Percentiles rank a stretch among this genome's conserved stretches.
Evolutionary conservation across 2,329 filamentous ascomycete species (phyloP).

Genomic region (Kalmusia sp.): DNA sequence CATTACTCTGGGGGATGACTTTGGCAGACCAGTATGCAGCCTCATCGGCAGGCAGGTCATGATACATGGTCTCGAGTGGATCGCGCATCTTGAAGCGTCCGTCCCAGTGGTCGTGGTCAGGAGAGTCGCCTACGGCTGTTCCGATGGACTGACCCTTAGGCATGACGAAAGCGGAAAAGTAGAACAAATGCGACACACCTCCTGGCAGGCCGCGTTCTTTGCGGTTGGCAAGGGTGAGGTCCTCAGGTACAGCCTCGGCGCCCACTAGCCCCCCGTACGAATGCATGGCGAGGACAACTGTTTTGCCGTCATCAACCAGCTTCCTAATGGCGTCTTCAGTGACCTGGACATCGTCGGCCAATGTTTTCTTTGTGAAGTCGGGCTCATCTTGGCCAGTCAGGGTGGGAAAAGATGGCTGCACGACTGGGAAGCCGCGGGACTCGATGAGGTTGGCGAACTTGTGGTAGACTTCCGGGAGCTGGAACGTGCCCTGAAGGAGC

Average conservation of each 20-base stretch:
- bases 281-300: constrained; percentile 37
- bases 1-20: constrained; percentile 14
- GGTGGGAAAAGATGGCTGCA: constrained; percentile 22
- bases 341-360: constrained; percentile 17
- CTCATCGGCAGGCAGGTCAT: constrained; percentile 10
- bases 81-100: constrained; percentile 8
- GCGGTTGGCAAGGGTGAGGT: constrained; percentile 18
- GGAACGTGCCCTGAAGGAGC: constrained; percentile 37
- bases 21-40: constrained; percentile 14
- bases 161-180: constrained; percentile 15
- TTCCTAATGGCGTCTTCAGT: constrained; percentile 14
- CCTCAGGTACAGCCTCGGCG: constrained; percentile 27
- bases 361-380: constrained; percentile 23
- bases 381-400: constrained; percentile 17
- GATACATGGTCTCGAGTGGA: constrained; percentile 7
- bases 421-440: constrained; percentile 25
- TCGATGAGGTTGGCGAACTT: constrained; percentile 22
- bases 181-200: constrained; percentile 16
- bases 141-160: constrained; percentile 10
- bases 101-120: constrained; percentile 12
- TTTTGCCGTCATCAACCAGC: constrained; percentile 24
- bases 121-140: constrained; percentile 10
- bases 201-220: constrained; percentile 6
- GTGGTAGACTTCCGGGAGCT: constrained; percentile 21
- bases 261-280: constrained; percentile 36